phyloP scores from a whole-genome alignment of 768 basidiomycete genomes.

The Amanita exitialis region DNA sequence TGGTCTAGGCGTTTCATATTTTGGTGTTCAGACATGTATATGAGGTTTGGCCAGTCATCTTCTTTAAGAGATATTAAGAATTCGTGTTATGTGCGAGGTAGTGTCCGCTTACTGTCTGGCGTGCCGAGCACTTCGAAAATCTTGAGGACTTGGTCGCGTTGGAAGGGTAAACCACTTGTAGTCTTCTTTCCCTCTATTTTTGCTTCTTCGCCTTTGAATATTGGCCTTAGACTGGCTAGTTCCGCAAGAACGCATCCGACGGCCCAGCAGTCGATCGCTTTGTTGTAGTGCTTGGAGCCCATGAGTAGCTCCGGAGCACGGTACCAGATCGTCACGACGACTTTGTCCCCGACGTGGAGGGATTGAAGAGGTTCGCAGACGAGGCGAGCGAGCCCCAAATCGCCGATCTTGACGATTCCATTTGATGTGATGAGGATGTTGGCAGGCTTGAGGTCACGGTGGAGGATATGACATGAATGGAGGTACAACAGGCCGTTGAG shows the following conservation, averaged over 20 bases:
- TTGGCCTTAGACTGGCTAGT: slow-evolving; percentile 84
- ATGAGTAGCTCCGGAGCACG: slow-evolving; percentile 93
- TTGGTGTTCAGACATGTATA: slow-evolving; percentile 81
- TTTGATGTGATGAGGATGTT: slow-evolving; percentile 90
- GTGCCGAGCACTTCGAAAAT: slow-evolving; percentile 95
- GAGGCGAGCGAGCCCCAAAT: slow-evolving; percentile 88
- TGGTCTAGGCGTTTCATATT: slow-evolving; percentile 72
- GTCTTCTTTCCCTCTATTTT: slow-evolving; percentile 97
- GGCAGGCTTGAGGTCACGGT: slow-evolving; percentile 96
- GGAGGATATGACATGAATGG: slow-evolving; percentile 89
- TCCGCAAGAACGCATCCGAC: slow-evolving; percentile 98
- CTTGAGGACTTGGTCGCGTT: slow-evolving; percentile 87
- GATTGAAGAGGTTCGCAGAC: slow-evolving; percentile 88
- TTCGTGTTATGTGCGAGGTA: neutral
- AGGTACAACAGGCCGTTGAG: slow-evolving; percentile 92
- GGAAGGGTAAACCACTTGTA: slow-evolving; percentile 63
- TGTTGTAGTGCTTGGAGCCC: slow-evolving; percentile 97
- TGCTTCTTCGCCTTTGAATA: slow-evolving; percentile 99
- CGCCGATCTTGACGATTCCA: slow-evolving; percentile 97
- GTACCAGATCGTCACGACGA: slow-evolving; percentile 99
- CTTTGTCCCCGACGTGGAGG: slow-evolving; percentile 90
- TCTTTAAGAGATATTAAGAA: slow-evolving; percentile 32
- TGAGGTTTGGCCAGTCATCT: slow-evolving; percentile 78
- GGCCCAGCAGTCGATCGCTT: slow-evolving; percentile 95
- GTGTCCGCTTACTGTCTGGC: slow-evolving; percentile 53